These are phyloP conservation scores for Candida saitoana DNA, from an alignment of 805 yeast genomes.

Conservation along the genomic window DNA sequence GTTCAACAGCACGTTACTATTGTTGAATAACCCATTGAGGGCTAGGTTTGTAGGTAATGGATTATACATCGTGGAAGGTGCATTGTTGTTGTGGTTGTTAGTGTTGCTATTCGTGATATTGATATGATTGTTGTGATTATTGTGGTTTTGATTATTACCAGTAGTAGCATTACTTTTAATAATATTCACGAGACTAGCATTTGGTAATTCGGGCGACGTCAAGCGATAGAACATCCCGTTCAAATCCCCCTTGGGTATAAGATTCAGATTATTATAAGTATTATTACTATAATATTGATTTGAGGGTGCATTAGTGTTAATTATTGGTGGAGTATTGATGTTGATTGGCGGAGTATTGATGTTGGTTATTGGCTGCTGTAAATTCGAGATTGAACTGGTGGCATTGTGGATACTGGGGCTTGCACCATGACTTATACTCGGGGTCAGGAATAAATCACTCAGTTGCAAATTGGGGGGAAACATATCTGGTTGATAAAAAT, in stretches of 20 bases:
- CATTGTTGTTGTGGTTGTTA: neutral
- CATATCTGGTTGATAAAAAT: neutral
- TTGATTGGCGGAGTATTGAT: neutral
- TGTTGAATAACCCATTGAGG: slow-evolving; percentile 8
- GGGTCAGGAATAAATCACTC: neutral
- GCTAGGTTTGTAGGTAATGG: slow-evolving; percentile 2
- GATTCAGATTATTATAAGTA: neutral
- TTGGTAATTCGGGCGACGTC: slow-evolving; percentile 4
- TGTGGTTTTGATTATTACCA: neutral
- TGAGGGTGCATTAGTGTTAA: neutral
- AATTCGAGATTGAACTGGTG: neutral
- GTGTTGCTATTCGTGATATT: neutral
- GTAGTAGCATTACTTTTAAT: neutral
- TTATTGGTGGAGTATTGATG: neutral
- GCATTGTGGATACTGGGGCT: neutral
- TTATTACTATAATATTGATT: neutral
- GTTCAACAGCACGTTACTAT: slow-evolving; percentile 2
- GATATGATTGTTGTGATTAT: neutral
- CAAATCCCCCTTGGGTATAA: slow-evolving; percentile 1
- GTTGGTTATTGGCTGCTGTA: neutral
- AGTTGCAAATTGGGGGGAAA: neutral
- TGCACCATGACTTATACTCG: neutral
- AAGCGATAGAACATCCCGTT: slow-evolving; percentile 1
- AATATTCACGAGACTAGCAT: neutral
- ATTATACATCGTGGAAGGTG: neutral